phyloP scores from a whole-genome alignment of 495 filamentous ascomycete genomes.

The Hyaloscypha variabilis region DNA sequence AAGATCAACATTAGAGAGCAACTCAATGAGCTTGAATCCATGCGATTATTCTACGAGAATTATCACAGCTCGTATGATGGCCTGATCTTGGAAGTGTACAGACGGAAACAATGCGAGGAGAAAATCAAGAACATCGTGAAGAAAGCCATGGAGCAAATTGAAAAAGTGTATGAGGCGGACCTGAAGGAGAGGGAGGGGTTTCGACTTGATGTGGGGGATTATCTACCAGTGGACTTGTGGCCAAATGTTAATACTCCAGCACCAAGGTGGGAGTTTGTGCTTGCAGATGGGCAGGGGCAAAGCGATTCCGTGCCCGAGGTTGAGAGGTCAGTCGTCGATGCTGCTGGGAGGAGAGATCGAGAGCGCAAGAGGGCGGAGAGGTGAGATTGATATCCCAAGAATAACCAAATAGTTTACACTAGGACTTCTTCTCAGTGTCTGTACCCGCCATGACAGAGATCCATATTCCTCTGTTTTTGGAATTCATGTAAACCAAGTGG shows the following conservation, averaged over 20 bases:
- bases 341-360: slow-evolving; percentile 44
- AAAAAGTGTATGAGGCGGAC: slow-evolving; percentile 76
- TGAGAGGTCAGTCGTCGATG: slow-evolving; percentile 56
- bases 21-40: slow-evolving; percentile 70
- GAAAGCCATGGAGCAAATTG: slow-evolving; percentile 74
- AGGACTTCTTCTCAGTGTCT: too few relatives aligned
- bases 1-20: slow-evolving; percentile 66
- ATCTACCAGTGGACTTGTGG: slow-evolving; percentile 89
- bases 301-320: slow-evolving; percentile 53
- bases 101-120: slow-evolving; percentile 69
- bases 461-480: too few relatives aligned
- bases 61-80: slow-evolving; percentile 84
- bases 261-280: slow-evolving; percentile 51
- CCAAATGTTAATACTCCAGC: slow-evolving; percentile 61
- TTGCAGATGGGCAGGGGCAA: slow-evolving; percentile 36
- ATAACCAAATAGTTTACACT: not conserved
- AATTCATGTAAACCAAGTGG: too few relatives aligned
- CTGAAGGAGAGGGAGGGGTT: slow-evolving; percentile 76
- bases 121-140: slow-evolving; percentile 73
- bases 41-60: slow-evolving; percentile 77
- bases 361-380: slow-evolving; percentile 24
- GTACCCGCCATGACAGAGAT: too few relatives aligned
- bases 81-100: slow-evolving; percentile 78
- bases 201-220: slow-evolving; percentile 79
- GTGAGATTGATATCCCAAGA: not conserved